Evolutionary conservation across 1,139 yeast species (phyloP), one percentile per base, ranked within the genome.

Genomic region (Nakaseomyces nivariensis): DNA sequence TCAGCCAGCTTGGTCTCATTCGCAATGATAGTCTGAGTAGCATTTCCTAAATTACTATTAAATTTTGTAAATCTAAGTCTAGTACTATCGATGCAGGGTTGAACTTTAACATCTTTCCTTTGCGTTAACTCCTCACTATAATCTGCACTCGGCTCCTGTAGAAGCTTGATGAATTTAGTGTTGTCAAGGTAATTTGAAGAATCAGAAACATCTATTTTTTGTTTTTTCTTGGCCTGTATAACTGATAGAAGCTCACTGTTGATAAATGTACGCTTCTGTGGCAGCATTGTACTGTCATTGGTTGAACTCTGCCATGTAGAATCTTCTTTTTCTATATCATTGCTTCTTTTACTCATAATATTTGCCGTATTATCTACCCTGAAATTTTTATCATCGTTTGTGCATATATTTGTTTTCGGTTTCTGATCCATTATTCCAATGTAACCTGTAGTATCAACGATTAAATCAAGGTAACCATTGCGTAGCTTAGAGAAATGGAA

Each of bases 231-330:
- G 6, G 32, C 40, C 9, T 51, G 52, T 1, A 57, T 41, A 9
- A 58, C 42, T n/a, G 57, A 51, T 44, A 33, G 34, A 17, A 59
- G 49, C 6, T 56, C 61, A 8, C 52, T 54, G 46, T 60, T 62
- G 6, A 59, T 48, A 38, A 56, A 54, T 1, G 63, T 57, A 38
- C 62, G 51, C 29, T 56, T 58, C 17, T 55, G 57, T 10, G 61
- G 56, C 1, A 52, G 5, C 24, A 55, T 31, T 4, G 63, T 57
- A 4, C 56, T 49, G 43, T 54, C 42, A 11, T 38, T 38, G 7
- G 8, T 26, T 1, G 42, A 38, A 25, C 11, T 7, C 13, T 38
- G 42, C 31, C 31, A 24, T 10, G 31, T 5, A 4, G 13, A 24
- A 4, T 8, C 1, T 38, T 38, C 42, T 10, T n/a, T 7, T 11